Conservation (phyloP, 306 rosid species). For the Acmispon strigosus region DNA sequence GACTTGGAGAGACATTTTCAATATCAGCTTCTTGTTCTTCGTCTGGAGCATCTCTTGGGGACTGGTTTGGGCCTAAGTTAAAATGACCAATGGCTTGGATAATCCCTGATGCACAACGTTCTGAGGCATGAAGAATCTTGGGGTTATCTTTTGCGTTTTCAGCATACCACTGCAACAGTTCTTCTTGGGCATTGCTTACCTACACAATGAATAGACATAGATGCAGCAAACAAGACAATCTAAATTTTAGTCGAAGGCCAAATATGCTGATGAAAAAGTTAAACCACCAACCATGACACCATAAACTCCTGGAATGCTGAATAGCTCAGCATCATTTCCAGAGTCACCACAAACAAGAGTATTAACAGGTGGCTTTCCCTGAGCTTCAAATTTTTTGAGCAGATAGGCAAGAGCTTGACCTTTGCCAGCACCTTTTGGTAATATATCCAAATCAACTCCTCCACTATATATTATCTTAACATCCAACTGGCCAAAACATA, state of each 20-base stretch:
- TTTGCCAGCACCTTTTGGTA: conserved; percentile 94
- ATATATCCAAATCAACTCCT: conserved; percentile 89
- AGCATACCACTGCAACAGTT: conserved; percentile 85
- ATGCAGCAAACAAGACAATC: conserved; percentile 1
- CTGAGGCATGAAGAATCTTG: conserved; percentile 81
- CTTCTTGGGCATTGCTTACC: conserved; percentile 99
- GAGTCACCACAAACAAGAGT: conserved; percentile 98
- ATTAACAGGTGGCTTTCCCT: conserved; percentile 59
- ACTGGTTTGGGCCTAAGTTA: conserved; percentile 53
- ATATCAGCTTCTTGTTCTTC: conserved; percentile 16
- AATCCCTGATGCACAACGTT: conserved; percentile 95
- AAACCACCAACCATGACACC: conserved; percentile 92
- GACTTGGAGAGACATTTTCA: conserved; percentile 39
- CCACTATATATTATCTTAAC: conserved; percentile 96
- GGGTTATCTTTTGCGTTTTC: conserved; percentile 74
- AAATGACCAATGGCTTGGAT: conserved; percentile 92
- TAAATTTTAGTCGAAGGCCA: not conserved
- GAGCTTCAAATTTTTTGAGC: conserved; percentile 62
- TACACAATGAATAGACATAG: conserved; percentile 29
- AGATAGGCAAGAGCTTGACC: conserved; percentile 99
- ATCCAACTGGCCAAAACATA: conserved; percentile 65
- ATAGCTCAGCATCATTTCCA: conserved; percentile 96
- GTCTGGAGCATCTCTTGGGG: conserved; percentile 75
- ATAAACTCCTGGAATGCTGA: conserved; percentile 76
- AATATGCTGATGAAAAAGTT: conserved; percentile 1